Evolutionary conservation across 441 rosid genomes (phyloP), one percentile per base, ranked within the genome.

Genomic region (Erodium moschatum): DNA sequence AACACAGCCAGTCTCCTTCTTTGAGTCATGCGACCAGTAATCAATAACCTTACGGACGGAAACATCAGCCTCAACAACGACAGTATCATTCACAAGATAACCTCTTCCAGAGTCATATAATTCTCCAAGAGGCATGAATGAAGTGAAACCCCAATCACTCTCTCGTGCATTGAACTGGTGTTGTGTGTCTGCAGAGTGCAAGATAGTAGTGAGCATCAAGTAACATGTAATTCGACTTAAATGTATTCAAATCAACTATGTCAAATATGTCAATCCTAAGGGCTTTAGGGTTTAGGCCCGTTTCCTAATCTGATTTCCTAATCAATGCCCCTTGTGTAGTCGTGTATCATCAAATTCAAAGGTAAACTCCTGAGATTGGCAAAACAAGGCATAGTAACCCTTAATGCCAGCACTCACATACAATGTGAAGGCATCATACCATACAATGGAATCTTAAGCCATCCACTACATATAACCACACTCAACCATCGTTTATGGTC

Each of bases 101-200:
- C 92, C 92, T 79, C 88, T 81, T 68, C 77, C 76, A 52, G 87
- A 88, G 68, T 84, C 87, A 80, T 87, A 87, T 69, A 87, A 78
- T 69, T 87, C 92, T 38, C 84, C 79, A 64, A 87, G 92, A 71
- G 87, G 85, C 92, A 87, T 87, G 83, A 87, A 87, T 6, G 92
- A 81, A 42, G 90, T 85, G 71, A 87, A 85, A 50, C 92, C 92
- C 92, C 92, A 86, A 69, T 86, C 90, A 68, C 87, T 86, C 79
- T 85, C 92, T 66, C 92, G 83, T 21, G 84, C 76, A 83, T 80
- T 85, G 75, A 87, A 87, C 73, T 84, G 90, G 72, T 87, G 90
- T 44, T 84, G 92, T 13, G 89, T 83, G 68, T 87, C 92, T 87
- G 87, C 79, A 73, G 11, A 69, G 60, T 62, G 69, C 61, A 63